Percentiles rank a stretch among this genome's conserved stretches.
Evolutionary conservation across 768 basidiomycete genomes (phyloP).

Genomic region (Podaxis pistillaris): DNA sequence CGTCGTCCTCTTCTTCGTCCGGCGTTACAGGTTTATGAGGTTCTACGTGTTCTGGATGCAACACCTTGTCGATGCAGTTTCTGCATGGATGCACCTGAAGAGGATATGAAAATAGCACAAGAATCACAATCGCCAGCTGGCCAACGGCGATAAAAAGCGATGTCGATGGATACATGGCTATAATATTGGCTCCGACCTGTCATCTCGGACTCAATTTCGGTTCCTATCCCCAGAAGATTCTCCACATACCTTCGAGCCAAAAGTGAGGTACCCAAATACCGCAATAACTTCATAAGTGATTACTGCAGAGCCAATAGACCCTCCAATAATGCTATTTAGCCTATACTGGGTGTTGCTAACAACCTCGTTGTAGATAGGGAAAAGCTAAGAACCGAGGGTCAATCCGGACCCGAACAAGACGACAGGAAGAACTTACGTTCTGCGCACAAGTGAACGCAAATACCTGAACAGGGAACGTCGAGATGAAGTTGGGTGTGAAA

Average conservation of each 20-base stretch:
- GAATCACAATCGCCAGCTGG: conserved; percentile 86
- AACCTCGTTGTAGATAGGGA: conserved; percentile 93
- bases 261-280: conserved; percentile 89
- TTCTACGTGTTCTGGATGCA: conserved; percentile 42
- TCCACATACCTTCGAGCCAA: conserved; percentile 72
- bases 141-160: conserved; percentile 92
- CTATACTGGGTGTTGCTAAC: conserved; percentile 73
- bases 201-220: neutral
- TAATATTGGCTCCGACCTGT: conserved; percentile 88
- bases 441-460: conserved; percentile 93
- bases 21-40: conserved; percentile 28
- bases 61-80: conserved; percentile 90
- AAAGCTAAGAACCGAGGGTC: conserved; percentile 53
- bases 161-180: conserved; percentile 91
- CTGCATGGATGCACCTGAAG: conserved; percentile 93
- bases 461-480: conserved; percentile 90
- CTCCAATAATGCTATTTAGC: conserved; percentile 85
- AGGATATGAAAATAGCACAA: conserved; percentile 93
- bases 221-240: neutral
- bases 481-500: conserved; percentile 75
- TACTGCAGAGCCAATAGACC: conserved; percentile 83
- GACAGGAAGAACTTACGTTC: conserved; percentile 56
- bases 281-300: conserved; percentile 87
- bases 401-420: neutral
- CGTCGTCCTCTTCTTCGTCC: conserved; percentile 41